Evolutionary conservation across 257 asterid species (phyloP).

Genomic region (Marsdenia floribunda): DNA sequence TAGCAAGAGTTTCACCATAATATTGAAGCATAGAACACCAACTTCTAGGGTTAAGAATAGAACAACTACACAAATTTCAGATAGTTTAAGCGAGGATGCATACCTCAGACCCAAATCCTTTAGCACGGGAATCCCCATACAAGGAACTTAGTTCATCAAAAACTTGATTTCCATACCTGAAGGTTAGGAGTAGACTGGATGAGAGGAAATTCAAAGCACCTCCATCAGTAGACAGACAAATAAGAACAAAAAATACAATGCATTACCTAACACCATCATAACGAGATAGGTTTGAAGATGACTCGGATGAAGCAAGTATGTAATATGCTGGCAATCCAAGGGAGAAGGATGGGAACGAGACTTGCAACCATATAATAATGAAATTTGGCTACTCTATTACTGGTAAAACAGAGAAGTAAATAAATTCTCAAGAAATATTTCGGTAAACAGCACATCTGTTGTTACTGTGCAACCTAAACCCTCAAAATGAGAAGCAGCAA

Average conservation of each 20-base stretch:
- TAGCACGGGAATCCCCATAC: slow-evolving; percentile 78
- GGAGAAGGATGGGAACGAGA: slow-evolving; percentile 84
- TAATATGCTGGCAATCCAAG: slow-evolving; percentile 97
- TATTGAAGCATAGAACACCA: background rate
- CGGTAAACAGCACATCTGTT: slow-evolving; percentile 50
- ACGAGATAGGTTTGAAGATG: slow-evolving; percentile 97
- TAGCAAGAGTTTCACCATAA: background rate
- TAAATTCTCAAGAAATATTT: background rate
- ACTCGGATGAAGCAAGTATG: slow-evolving; percentile 88
- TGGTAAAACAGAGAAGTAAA: background rate
- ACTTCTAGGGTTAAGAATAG: background rate
- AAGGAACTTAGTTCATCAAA: slow-evolving; percentile 70
- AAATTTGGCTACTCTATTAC: background rate
- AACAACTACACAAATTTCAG: background rate
- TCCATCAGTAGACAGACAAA: background rate
- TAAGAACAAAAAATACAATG: background rate
- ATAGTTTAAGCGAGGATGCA: slow-evolving; percentile 5
- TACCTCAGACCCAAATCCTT: slow-evolving; percentile 98
- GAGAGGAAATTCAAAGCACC: background rate
- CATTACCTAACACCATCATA: slow-evolving; percentile 87
- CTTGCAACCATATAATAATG: slow-evolving; percentile 38
- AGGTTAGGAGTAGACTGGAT: background rate
- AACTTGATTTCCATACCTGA: slow-evolving; percentile 83
- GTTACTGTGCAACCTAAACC: slow-evolving; percentile 69
- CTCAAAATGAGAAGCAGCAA: slow-evolving; percentile 83